Evolutionary conservation across 1,284 basidiomycete species (phyloP), one percentile per base, ranked within the genome.

Genomic region (Ganoderma multipileum): DNA sequence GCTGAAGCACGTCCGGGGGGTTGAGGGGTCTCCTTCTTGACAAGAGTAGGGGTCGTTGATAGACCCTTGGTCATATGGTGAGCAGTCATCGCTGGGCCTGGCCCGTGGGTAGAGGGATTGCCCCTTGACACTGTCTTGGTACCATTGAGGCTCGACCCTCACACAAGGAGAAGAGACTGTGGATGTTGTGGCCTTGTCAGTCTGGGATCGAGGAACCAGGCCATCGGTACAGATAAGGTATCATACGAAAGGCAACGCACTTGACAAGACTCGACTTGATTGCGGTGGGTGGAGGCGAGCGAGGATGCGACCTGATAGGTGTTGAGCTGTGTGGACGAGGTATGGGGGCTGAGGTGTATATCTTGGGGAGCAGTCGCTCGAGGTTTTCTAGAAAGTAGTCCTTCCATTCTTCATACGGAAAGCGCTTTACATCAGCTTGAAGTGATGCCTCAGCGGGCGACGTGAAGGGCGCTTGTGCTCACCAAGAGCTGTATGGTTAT

Each of bases 311-410:
- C 20, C 6, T 33, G 23, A 30, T 3, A 58, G 30, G 33, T 23
- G 55, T 36, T 30, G 55, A 12, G 55, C 20, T 16, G 20, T 8
- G 18, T 20, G 26, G 16, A 14, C 33, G 55, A 38, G 30, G 3
- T 11, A 38, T n/a, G n/a, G 38, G 28, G 12, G 26, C 33, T n/a
- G 55, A 16, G 2, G 1, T 28, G 20, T 58, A 58, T 36, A 58
- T 58, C 33, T 36, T 38, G 4, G 55, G 55, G 4, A 58, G 1
- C 33, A 58, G 33, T n/a, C 33, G 55, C 33, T 58, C 55, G 9
- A 58, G 55, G 18, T 58, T 58, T 18, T 33, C 55, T 11, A 58
- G 55, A 20, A 33, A 58, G 55, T 38, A 58, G 30, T 58, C 55
- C 20, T 58, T 58, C 55, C 55, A 58, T 30, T 58, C 55, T 58